Evolutionary conservation across 2,329 filamentous ascomycete genomes (phyloP).

Genomic region (Teratosphaeria pseudoeucalypti): DNA sequence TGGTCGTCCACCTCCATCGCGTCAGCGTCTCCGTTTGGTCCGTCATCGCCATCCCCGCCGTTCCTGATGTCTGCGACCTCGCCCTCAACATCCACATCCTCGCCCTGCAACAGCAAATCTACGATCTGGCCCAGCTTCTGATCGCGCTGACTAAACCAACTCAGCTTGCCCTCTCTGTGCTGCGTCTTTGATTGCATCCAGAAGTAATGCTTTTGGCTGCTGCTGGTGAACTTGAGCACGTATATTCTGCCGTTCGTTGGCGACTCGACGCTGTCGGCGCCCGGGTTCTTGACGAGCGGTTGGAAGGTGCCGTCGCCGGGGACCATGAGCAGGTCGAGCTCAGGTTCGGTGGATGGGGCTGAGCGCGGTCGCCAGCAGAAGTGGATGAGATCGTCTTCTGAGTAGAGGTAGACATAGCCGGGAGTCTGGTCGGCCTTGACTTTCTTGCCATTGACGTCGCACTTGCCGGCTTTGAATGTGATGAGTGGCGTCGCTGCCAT

Average conservation of each 20-base stretch:
- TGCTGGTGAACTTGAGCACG: conserved; percentile 85
- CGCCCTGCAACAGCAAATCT: conserved; percentile 72
- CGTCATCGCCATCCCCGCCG: conserved; percentile 43
- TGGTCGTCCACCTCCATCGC: conserved; percentile 64
- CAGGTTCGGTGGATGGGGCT: conserved; percentile 58
- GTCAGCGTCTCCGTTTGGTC: conserved; percentile 34
- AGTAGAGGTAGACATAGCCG: conserved; percentile 87
- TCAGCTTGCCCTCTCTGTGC: conserved; percentile 55
- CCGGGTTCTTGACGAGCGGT: conserved; percentile 38
- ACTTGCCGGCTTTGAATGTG: conserved; percentile 91
- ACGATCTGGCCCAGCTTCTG: conserved; percentile 81
- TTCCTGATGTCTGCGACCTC: conserved; percentile 49
- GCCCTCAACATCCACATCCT: conserved; percentile 67
- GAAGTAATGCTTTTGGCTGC: conserved; percentile 83
- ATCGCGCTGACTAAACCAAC: conserved; percentile 76
- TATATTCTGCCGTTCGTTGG: conserved; percentile 79
- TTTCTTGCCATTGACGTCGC: conserved; percentile 52
- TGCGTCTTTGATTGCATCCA: conserved; percentile 93
- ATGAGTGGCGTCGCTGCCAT: conserved; percentile 85
- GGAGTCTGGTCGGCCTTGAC: conserved; percentile 62
- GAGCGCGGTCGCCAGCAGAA: conserved; percentile 91
- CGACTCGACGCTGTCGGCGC: conserved; percentile 50
- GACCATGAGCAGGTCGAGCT: conserved; percentile 88
- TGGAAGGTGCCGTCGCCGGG: conserved; percentile 79
- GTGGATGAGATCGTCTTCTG: conserved; percentile 87